Evolutionary conservation across 768 basidiomycete species (phyloP), one percentile per base, ranked within the genome.

Genomic region (Lentinula detonsa): DNA sequence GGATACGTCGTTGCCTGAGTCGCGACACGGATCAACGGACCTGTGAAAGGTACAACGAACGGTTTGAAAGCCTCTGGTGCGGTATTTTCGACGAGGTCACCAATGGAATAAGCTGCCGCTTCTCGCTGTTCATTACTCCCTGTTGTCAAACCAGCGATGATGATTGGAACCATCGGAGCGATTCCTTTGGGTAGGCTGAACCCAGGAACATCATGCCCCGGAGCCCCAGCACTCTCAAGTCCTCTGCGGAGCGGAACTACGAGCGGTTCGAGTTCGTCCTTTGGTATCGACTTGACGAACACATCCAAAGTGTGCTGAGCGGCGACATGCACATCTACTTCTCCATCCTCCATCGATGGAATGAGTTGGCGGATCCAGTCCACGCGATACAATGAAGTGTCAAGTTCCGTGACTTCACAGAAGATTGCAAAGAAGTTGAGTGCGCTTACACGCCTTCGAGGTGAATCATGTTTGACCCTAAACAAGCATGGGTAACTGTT

Each of bases 111-210:
- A 0, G 96, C 94, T 0, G 96, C 95, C 65, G 96, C 90, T 73
- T 98, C 97, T 66, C 92, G 81, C 68, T 94, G 93, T 62, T 98
- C 95, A 72, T 95, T 95, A 71, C 85, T 98, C 39, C 96, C 96
- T 3, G 88, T 91, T 0, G 95, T 93, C 39, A 98, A 88, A 66
- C 96, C 96, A 3, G 92, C 90, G 48, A 96, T 88, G 70, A 95
- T 85, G 67, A 95, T 86, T 1, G 93, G 93, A 0, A 97, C 89
- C 5, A 87, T 79, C 0, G 94, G 88, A 21, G 90, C 81, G 23
- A 95, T 69, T 74, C 94, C 95, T 71, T 94, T 95, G 13, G 85
- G 81, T 11, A 91, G 76, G 59, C 85, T 87, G 81, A 96, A 95
- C 3, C 97, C 95, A 6, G 93, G 88, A 4, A 98, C 92, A 5